Base-by-base conservation (phyloP, 2,329 filamentous ascomycete genomes). In the Salinomyces thailandicus region DNA sequence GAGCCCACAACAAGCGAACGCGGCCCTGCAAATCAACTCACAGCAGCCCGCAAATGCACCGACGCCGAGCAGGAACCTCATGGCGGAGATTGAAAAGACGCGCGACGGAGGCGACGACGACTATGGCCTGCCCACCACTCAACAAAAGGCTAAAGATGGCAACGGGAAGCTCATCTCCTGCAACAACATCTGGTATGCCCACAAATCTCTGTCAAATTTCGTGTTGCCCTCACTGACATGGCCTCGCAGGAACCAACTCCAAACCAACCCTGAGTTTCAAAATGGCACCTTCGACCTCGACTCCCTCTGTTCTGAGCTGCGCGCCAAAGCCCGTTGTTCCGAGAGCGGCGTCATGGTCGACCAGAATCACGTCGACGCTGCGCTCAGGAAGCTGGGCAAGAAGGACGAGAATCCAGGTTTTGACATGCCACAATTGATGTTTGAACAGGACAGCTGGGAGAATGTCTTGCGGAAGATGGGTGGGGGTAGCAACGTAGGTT, bases 241-340 rank as follows among this genome's bases (percentile, higher is more conserved):
- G 1, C 12, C 9, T 14, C 13, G 39, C 55, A 95, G 89, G 91
- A 86, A 94, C 61, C 85, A 85, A 63, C 63, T 95, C 15, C 85
- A 93, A 64, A 76, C 73, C 22, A 93, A 86, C 60, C 79, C 85
- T 42, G 86, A 82, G 58, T 91, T 93, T 50, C 82, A 87, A 55
- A 83, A 76, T 39, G 87, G 87, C 50, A 87, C 93, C 50, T 85
- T 96, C 47, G 91, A 98, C 49, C 81, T 98, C 33, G 91, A 98
- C 55, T 79, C 81, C 20, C 73, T 98, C 16, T 98, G 91, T 64
- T 82, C 81, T 4, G 87, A 98, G 57, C 75, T 98, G 11, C 84
- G 89, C 46, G 84, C 87, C 59, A 98, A 98, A 66, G 91, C 91
- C 39, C 91, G 89, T 57, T 98, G 91, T 61, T 93, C 86, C 0